Percentiles rank a stretch among this genome's conserved stretches.
Conservation (phyloP, 2,329 filamentous ascomycete species). For the Aplosporella prunicola region DNA sequence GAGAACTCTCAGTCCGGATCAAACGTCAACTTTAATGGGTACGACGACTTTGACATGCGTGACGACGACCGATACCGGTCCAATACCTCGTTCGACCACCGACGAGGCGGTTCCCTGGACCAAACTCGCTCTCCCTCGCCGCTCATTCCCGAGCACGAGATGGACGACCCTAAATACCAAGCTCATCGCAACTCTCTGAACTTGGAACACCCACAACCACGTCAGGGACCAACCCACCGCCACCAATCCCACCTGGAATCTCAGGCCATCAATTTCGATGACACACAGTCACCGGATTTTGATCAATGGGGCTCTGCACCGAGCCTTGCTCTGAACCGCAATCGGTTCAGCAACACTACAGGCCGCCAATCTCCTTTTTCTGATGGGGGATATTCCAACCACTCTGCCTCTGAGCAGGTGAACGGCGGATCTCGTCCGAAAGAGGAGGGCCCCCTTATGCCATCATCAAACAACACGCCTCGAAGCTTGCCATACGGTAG, state of each 20-base stretch:
- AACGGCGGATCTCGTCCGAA: slow-evolving; percentile 34
- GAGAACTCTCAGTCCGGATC: slow-evolving; percentile 69
- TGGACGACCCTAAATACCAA: slow-evolving; percentile 66
- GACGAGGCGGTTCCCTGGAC: slow-evolving; percentile 12
- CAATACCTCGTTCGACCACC: slow-evolving; percentile 23
- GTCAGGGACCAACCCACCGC: slow-evolving; percentile 62
- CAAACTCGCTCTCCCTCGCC: slow-evolving; percentile 38
- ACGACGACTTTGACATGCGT: slow-evolving; percentile 54
- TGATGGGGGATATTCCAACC: slow-evolving; percentile 29
- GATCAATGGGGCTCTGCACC: slow-evolving; percentile 41
- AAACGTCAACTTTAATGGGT: slow-evolving; percentile 53
- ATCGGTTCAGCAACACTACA: slow-evolving; percentile 26
- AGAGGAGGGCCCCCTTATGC: slow-evolving; percentile 51
- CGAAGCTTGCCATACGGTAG: slow-evolving; percentile 5
- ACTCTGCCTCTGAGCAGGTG: slow-evolving; percentile 30
- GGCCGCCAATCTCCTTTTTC: slow-evolving; percentile 29
- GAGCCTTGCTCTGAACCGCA: slow-evolving; percentile 27
- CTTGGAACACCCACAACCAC: slow-evolving; percentile 69
- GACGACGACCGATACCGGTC: slow-evolving; percentile 46
- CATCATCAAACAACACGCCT: slow-evolving; percentile 18
- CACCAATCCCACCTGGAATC: slow-evolving; percentile 66
- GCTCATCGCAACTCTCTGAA: slow-evolving; percentile 73
- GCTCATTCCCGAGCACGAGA: slow-evolving; percentile 40
- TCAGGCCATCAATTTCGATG: slow-evolving; percentile 59
- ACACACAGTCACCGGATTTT: slow-evolving; percentile 28